Conservation (phyloP, 176 grass and related monocot species). For the Aegilops tauschii region DNA sequence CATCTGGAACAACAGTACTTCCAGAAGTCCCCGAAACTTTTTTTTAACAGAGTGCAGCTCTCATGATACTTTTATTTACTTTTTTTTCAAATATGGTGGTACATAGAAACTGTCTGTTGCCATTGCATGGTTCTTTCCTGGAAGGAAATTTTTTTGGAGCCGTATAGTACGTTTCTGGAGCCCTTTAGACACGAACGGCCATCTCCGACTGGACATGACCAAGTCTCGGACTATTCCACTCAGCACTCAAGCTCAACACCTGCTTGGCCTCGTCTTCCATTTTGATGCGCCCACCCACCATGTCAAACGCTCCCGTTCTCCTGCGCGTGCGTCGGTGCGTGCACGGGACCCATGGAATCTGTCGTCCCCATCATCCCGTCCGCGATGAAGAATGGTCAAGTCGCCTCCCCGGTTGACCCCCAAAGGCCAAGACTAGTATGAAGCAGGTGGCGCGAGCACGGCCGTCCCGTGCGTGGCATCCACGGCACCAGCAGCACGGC, state of each 20-base stretch:
- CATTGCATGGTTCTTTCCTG: background rate
- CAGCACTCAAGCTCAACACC: background rate
- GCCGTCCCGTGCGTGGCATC: background rate
- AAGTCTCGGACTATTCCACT: background rate
- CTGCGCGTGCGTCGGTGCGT: background rate
- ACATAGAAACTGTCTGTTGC: background rate
- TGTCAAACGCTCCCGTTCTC: background rate
- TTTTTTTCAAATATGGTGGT: background rate
- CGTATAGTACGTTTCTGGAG: background rate
- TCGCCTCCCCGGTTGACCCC: background rate
- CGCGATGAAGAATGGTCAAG: slow-evolving; percentile 27
- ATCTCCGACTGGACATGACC: background rate
- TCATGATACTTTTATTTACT: too few relatives aligned
- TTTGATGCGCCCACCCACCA: background rate
- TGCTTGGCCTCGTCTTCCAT: background rate
- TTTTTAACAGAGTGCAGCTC: too few relatives aligned
- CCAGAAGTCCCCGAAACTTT: background rate
- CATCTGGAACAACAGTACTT: background rate
- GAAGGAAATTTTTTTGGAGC: background rate
- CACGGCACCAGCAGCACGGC: background rate
- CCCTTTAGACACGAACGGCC: background rate
- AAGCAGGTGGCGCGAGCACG: background rate
- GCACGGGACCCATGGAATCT: background rate
- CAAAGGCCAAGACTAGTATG: background rate
- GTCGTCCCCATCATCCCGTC: background rate